Conservation (phyloP, 2,329 filamentous ascomycete genomes). For the Penicillium sp. region DNA sequence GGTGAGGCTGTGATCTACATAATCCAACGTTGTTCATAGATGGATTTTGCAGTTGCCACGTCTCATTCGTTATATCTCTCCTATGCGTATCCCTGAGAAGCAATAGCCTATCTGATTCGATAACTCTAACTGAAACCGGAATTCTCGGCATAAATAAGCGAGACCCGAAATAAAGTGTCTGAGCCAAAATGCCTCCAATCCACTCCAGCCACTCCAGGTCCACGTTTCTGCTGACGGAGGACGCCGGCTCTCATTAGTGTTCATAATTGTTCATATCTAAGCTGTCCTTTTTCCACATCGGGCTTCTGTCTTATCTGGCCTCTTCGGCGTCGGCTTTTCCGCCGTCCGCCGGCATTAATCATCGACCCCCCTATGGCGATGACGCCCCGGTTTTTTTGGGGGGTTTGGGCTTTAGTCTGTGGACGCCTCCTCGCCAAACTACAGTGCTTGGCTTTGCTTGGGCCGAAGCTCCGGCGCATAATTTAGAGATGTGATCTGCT, state of each 20-base stretch:
- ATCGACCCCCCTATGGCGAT: background rate
- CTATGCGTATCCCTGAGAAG: background rate
- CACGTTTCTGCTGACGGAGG: conserved; percentile 1
- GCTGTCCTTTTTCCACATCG: background rate
- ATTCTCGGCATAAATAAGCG: conserved; percentile 6
- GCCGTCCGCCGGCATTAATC: background rate
- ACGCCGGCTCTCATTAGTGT: background rate
- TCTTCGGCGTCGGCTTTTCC: background rate
- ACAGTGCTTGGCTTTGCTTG: conserved; percentile 29
- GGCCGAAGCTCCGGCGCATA: conserved; percentile 18
- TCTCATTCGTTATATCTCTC: background rate
- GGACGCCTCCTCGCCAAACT: conserved; percentile 20
- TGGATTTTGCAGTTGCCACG: background rate
- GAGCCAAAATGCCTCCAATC: background rate
- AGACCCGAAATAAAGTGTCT: background rate
- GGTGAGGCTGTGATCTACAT: background rate
- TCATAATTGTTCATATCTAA: background rate
- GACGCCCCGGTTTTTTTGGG: conserved; percentile 12
- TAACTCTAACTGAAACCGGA: conserved; percentile 1
- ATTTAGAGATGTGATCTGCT: conserved; percentile 1
- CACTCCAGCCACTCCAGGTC: background rate
- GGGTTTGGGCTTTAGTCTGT: conserved; percentile 7
- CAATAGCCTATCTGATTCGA: background rate
- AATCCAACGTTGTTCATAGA: background rate
- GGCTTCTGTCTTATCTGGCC: background rate